Evolutionary conservation across 805 yeast genomes (phyloP), one percentile per base, ranked within the genome.

Genomic region (Naumovozyma castellii): DNA sequence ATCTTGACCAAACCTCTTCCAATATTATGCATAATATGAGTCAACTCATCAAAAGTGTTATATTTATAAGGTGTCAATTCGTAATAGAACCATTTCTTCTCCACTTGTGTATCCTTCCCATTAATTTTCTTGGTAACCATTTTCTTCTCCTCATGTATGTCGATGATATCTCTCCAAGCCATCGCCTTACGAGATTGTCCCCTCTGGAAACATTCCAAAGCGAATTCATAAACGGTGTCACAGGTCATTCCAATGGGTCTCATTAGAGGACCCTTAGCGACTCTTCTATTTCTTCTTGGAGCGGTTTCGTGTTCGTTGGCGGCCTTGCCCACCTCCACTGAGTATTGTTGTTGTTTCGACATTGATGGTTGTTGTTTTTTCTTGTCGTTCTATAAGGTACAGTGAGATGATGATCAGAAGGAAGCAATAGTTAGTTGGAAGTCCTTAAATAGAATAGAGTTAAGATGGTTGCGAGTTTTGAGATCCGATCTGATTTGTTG

Each of bases 51-150:
- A 61, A 69, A 87, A 5, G 80, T 71, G 40, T 78, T 71, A 61
- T 71, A 80, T 43, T 77, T 64, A 67, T 87, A 92, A 32, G 75
- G 73, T 5, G 85, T 72, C 56, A 81, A 66, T 64, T 92, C 96
- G 60, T 72, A 92, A 63, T 68, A 90, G 38, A 71, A 64, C 98
- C 98, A 92, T 36, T 77, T 78, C 66, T 92, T 92, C 54, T 83
- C 86, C 37, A 82, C 80, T 48, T 75, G 69, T 20, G 63, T 67
- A 40, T 76, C 75, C 57, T 82, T 72, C 45, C 97, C 97, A 49
- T 90, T 83, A 35, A 92, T 67, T 39, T 74, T 56, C 67, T 86
- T 88, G 45, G 76, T 78, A 42, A 92, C 73, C 54, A 68, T 70
- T 64, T 84, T 87, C 37, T 67, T 72, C 59, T 92, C 97, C 41